A percentile compares a stretch with the other conserved stretches of the same genome.
Conservation (phyloP, 345 rosid species). For the Psidium guajava region DNA sequence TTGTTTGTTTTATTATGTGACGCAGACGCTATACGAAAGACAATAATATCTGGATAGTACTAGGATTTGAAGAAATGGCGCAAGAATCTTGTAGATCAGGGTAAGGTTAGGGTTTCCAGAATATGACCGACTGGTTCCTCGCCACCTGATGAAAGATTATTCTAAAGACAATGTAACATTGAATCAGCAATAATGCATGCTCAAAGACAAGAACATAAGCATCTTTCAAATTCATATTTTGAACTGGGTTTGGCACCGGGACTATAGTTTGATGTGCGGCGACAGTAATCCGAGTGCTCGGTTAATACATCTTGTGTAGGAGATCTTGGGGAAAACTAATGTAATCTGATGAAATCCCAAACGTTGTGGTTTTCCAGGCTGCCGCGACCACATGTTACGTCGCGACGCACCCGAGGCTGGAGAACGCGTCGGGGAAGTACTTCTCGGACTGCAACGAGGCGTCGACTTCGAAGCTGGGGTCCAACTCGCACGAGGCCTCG, state of each 20-base stretch:
- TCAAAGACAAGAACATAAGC: background rate
- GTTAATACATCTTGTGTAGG: no score
- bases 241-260: background rate
- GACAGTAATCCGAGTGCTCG: no score
- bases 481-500: slow-evolving; percentile 57
- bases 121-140: background rate
- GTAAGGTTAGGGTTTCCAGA: background rate
- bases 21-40: background rate
- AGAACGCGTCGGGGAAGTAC: slow-evolving; percentile 57
- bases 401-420: slow-evolving; percentile 54
- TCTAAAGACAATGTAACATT: background rate
- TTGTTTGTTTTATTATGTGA: background rate
- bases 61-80: no score
- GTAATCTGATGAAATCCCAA: background rate
- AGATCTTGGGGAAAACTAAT: no score
- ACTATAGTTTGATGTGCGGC: no score
- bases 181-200: background rate
- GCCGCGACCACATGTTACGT: slow-evolving; percentile 95
- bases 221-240: background rate
- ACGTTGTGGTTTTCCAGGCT: slow-evolving; percentile 26
- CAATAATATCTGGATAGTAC: background rate
- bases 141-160: background rate
- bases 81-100: background rate
- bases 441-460: slow-evolving; percentile 90
- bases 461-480: slow-evolving; percentile 55